A percentile compares a stretch with the other conserved stretches of the same genome.
These are phyloP conservation scores for Geotrichum macrosporum DNA, from an alignment of 1,139 yeast genomes.

Conservation along the genomic window DNA sequence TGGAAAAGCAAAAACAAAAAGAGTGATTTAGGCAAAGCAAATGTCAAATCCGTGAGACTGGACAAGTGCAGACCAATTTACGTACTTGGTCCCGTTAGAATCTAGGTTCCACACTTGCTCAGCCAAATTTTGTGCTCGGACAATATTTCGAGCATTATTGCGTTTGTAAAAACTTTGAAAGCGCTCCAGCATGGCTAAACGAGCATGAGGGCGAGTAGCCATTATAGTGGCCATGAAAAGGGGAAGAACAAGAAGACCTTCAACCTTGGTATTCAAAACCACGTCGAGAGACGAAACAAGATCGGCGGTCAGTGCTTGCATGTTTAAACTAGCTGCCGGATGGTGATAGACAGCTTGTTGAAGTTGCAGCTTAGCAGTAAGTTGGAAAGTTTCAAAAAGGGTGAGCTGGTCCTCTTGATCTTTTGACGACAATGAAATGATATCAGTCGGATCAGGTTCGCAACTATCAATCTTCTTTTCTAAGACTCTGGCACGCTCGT, in stretches of 20 bases:
- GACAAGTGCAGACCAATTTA: slow-evolving; percentile 67
- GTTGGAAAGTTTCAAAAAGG: slow-evolving; percentile 69
- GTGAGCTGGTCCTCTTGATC: slow-evolving; percentile 64
- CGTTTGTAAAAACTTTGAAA: slow-evolving; percentile 55
- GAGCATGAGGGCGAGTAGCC: slow-evolving; percentile 46
- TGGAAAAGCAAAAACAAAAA: no score
- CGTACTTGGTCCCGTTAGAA: slow-evolving; percentile 44
- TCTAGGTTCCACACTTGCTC: slow-evolving; percentile 55
- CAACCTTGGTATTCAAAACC: slow-evolving; percentile 62
- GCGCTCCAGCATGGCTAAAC: slow-evolving; percentile 49
- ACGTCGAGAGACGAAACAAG: slow-evolving; percentile 56
- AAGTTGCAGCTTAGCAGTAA: slow-evolving; percentile 64
- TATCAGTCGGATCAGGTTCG: slow-evolving; percentile 52
- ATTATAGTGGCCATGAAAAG: slow-evolving; percentile 72
- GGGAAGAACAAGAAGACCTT: slow-evolving; percentile 70
- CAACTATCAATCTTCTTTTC: slow-evolving; percentile 51
- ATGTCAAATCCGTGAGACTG: slow-evolving; percentile 71
- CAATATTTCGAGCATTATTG: slow-evolving; percentile 65
- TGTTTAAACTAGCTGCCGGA: slow-evolving; percentile 61
- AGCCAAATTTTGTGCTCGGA: slow-evolving; percentile 55
- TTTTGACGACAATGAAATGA: slow-evolving; percentile 44
- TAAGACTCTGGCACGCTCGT: slow-evolving; percentile 42
- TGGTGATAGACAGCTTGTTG: slow-evolving; percentile 58
- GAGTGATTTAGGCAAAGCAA: slow-evolving; percentile 64
- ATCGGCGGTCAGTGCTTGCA: slow-evolving; percentile 56